These are phyloP conservation scores for Dryas drummondii DNA, from an alignment of 306 rosid species.

Conservation along the genomic window DNA sequence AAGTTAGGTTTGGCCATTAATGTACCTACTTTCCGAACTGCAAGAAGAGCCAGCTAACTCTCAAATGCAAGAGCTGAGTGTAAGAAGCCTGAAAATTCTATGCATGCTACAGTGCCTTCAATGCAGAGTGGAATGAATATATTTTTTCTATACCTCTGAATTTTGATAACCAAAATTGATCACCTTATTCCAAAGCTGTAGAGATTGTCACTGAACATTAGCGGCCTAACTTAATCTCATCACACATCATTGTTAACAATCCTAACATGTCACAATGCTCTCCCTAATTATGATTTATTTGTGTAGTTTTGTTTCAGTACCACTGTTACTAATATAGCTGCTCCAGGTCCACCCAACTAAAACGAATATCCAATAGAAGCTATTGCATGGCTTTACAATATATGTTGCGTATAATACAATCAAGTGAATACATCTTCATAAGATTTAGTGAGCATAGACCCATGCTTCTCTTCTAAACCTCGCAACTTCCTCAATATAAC, in stretches of 20 bases:
- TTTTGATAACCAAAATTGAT: too few species aligned
- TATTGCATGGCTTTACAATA: too few species aligned
- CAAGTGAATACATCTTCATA: not conserved
- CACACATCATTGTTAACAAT: not conserved
- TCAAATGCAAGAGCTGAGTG: too few species aligned
- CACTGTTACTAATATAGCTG: not conserved
- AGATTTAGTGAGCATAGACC: not conserved
- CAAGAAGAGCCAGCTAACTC: not conserved
- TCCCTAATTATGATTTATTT: not conserved
- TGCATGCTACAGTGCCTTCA: not conserved
- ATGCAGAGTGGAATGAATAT: too few species aligned
- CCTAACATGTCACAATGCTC: not conserved
- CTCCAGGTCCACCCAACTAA: too few species aligned
- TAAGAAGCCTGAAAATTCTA: slow-evolving; percentile 10
- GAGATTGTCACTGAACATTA: too few species aligned
- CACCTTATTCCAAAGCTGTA: too few species aligned
- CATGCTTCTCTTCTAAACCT: slow-evolving; percentile 3
- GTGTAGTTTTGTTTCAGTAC: not conserved
- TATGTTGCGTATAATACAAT: not conserved
- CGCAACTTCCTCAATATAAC: not conserved
- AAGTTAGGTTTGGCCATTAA: slow-evolving; percentile 24
- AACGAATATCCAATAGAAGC: too few species aligned
- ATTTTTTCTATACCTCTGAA: too few species aligned
- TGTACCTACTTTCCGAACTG: not conserved
- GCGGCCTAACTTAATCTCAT: too few species aligned